Conservation (phyloP, 2,329 filamentous ascomycete species). For the Biscogniauxia sp. region DNA sequence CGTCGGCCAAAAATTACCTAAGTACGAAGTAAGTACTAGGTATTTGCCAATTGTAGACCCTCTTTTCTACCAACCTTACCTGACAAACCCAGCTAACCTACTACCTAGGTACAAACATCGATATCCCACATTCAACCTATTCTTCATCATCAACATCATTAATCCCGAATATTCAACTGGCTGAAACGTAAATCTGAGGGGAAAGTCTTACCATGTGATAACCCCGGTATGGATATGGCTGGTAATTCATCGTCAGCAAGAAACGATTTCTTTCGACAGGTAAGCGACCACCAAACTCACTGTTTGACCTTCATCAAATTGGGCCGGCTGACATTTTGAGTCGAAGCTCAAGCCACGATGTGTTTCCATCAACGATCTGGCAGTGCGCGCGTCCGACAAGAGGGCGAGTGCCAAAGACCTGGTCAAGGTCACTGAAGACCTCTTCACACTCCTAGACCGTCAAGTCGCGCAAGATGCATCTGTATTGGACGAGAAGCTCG, state of each 20-base stretch:
- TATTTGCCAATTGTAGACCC: too few relatives aligned
- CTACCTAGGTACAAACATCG: too few relatives aligned
- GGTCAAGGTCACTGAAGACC: constrained; percentile 42
- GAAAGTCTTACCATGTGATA: constrained; percentile 9
- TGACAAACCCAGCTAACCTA: too few relatives aligned
- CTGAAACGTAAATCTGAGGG: background rate
- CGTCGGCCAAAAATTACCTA: background rate
- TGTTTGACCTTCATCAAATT: background rate
- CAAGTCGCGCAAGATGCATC: constrained; percentile 44
- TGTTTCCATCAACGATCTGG: constrained; percentile 57
- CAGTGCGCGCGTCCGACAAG: constrained; percentile 47
- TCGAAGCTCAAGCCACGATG: constrained; percentile 61
- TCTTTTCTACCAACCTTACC: background rate
- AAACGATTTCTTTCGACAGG: constrained; percentile 34
- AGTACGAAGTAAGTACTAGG: too few relatives aligned
- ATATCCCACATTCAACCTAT: background rate
- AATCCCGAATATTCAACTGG: background rate
- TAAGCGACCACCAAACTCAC: constrained; percentile 14
- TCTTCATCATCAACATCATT: background rate
- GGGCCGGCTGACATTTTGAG: constrained; percentile 5
- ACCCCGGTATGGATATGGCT: constrained; percentile 29
- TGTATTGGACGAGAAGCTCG: constrained; percentile 73
- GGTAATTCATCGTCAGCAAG: constrained; percentile 21
- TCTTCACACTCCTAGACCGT: constrained; percentile 45
- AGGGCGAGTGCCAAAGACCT: constrained; percentile 43